These are phyloP conservation scores for Luzula sylvatica DNA, from an alignment of 176 grass and related monocot genomes.

Conservation along the genomic window DNA sequence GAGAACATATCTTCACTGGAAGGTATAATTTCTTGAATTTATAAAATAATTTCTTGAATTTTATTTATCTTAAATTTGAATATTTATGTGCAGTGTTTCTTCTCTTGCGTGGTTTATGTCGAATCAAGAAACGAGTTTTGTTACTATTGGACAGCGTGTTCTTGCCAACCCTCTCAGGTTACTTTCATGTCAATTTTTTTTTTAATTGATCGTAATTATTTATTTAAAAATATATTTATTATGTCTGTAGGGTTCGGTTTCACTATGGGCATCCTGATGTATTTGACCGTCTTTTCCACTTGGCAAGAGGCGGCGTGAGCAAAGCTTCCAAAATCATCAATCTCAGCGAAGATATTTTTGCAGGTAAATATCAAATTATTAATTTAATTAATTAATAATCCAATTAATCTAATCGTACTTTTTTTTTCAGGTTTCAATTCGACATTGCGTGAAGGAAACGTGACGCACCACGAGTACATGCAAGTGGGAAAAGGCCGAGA, in stretches of 20 bases:
- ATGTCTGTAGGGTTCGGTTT: constrained; percentile 75
- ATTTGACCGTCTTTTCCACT: constrained; percentile 89
- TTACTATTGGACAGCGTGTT: constrained; percentile 96
- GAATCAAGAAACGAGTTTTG: constrained; percentile 99
- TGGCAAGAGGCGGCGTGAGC: constrained; percentile 86
- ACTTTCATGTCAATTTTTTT: constrained; percentile 6
- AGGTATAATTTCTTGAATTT: constrained; percentile 34
- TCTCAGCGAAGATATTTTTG: constrained; percentile 99
- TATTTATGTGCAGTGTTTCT: constrained; percentile 70
- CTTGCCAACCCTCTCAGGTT: constrained; percentile 96
- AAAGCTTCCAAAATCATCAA: constrained; percentile 99
- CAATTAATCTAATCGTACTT: not conserved
- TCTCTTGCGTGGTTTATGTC: constrained; percentile 99
- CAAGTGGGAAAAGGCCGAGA: constrained; percentile 99
- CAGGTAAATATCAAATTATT: constrained; percentile 35
- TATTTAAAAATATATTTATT: constrained; percentile 19
- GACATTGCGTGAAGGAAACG: constrained; percentile 94
- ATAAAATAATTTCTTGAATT: not conserved
- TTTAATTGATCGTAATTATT: not conserved
- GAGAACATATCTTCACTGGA: constrained; percentile 99
- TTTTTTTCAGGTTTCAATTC: constrained; percentile 79
- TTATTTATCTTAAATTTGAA: not conserved
- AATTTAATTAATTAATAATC: no score
- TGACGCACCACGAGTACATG: constrained; percentile 99
- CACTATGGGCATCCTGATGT: constrained; percentile 96